Percentiles rank a stretch among this genome's conserved stretches.
phyloP scores from a whole-genome alignment of 208 protist genomes.

The Trypanosoma avium region DNA sequence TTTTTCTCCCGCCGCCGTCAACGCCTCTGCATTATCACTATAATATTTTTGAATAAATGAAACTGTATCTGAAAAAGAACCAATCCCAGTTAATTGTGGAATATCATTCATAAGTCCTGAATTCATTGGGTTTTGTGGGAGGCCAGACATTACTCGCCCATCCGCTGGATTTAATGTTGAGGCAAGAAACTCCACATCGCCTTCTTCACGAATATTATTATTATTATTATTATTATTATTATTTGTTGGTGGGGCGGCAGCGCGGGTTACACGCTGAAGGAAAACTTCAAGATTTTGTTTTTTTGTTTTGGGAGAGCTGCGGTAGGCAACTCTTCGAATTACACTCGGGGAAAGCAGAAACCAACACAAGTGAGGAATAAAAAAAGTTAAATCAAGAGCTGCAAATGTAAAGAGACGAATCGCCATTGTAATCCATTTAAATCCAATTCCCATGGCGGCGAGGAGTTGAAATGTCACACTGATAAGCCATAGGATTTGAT shows the following conservation, averaged over 20 bases:
- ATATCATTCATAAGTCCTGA: not conserved
- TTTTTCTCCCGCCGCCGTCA: not conserved
- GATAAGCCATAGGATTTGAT: conserved; percentile 71
- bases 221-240: not conserved
- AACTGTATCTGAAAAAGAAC: conserved; percentile 4
- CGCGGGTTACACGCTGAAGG: conserved; percentile 19
- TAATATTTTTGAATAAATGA: conserved; percentile 10
- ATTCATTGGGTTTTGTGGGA: conserved; percentile 29
- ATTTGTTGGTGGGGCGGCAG: not conserved
- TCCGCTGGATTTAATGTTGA: conserved; percentile 60
- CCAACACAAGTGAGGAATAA: conserved; percentile 66
- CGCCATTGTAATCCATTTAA: conserved; percentile 79
- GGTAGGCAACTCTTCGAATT: conserved; percentile 80
- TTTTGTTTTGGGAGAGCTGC: conserved; percentile 57
- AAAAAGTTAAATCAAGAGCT: conserved; percentile 52
- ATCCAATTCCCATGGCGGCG: conserved; percentile 71
- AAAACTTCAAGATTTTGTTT: conserved; percentile 51
- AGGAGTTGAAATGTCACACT: conserved; percentile 49
- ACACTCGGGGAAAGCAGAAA: conserved; percentile 73
- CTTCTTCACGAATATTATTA: not conserved
- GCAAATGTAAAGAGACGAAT: conserved; percentile 60
- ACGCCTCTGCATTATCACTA: not conserved
- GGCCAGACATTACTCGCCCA: conserved; percentile 47
- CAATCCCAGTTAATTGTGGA: not conserved
- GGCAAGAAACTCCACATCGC: conserved; percentile 30